A percentile compares a stretch with the other conserved stretches of the same genome.
Evolutionary conservation across 2,329 filamentous ascomycete species (phyloP).

Genomic region (Pseudogymnoascus pannorum): DNA sequence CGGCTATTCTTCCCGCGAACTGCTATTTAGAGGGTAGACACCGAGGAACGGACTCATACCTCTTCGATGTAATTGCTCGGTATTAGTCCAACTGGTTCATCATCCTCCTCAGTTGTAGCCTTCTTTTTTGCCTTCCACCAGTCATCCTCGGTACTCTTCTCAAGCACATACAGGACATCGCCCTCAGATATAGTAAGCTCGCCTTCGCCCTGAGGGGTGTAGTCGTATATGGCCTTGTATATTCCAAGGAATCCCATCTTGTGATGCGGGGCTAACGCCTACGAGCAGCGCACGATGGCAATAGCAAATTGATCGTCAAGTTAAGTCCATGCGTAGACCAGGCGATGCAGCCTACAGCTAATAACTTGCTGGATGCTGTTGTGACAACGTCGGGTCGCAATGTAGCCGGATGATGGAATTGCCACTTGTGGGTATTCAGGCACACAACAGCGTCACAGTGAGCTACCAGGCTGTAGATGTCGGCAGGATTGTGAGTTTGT

Average conservation of each 20-base stretch:
- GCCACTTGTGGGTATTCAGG: neutral
- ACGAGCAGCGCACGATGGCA: constrained; percentile 9
- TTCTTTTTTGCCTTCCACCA: constrained; percentile 64
- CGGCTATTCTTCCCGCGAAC: neutral
- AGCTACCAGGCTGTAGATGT: neutral
- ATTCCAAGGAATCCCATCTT: constrained; percentile 87
- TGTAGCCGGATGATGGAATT: constrained; percentile 5
- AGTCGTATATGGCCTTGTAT: constrained; percentile 88
- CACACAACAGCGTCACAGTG: neutral
- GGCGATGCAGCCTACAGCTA: constrained; percentile 5
- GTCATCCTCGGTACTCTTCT: constrained; percentile 62
- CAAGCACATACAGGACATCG: constrained; percentile 77
- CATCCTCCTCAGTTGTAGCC: constrained; percentile 32
- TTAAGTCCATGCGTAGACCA: neutral
- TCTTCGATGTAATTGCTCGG: constrained; percentile 94
- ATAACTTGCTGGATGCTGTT: neutral
- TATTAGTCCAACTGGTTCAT: constrained; percentile 42
- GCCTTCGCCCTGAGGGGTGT: constrained; percentile 75
- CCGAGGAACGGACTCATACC: constrained; percentile 45
- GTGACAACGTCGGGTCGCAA: neutral
- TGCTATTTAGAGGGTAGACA: constrained; percentile 1
- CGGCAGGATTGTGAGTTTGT: neutral
- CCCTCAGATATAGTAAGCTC: constrained; percentile 81
- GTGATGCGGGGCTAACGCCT: constrained; percentile 3
- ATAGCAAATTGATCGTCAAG: neutral